A percentile compares a stretch with the other conserved stretches of the same genome.
Conservation (phyloP, 805 yeast genomes). For the Hanseniaspora nectarophila region DNA sequence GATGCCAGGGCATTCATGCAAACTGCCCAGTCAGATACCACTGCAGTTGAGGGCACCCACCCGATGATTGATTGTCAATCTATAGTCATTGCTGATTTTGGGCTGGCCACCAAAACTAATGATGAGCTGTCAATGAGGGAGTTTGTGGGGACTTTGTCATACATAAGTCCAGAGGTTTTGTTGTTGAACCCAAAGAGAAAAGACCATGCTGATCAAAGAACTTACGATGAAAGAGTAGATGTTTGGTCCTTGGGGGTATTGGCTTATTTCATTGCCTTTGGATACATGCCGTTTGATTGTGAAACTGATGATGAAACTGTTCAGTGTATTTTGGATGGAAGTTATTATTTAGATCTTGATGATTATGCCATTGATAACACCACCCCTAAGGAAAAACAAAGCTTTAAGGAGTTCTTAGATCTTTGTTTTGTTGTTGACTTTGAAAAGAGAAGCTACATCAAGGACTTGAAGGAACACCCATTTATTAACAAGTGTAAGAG, state of each 20-base stretch:
- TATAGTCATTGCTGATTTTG: conserved; percentile 37
- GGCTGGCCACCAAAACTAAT: conserved; percentile 42
- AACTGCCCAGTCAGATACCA: too few species aligned
- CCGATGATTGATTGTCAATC: conserved; percentile 27
- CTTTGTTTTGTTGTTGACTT: conserved; percentile 42
- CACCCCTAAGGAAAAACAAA: conserved; percentile 32
- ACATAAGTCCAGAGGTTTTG: conserved; percentile 64
- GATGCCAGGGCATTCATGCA: conserved; percentile 9
- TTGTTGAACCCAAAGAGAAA: conserved; percentile 24
- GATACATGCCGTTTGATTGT: conserved; percentile 69
- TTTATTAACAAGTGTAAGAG: conserved; percentile 22
- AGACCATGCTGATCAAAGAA: conserved; percentile 19
- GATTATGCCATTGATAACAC: conserved; percentile 53
- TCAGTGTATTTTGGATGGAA: conserved; percentile 48
- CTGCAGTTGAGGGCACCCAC: conserved; percentile 46
- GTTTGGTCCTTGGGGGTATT: conserved; percentile 70
- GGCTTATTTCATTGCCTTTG: conserved; percentile 57
- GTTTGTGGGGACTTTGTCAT: conserved; percentile 58
- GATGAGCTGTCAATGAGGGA: conserved; percentile 30
- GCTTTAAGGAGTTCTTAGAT: conserved; percentile 49
- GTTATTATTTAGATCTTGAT: conserved; percentile 50
- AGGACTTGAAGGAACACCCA: conserved; percentile 36
- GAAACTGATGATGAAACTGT: conserved; percentile 57
- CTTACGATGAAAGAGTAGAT: conserved; percentile 53
- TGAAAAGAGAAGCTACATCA: conserved; percentile 36